These are phyloP conservation scores for Colletotrichum chrysophilum DNA, from an alignment of 2,329 filamentous ascomycete species.

Conservation along the genomic window DNA sequence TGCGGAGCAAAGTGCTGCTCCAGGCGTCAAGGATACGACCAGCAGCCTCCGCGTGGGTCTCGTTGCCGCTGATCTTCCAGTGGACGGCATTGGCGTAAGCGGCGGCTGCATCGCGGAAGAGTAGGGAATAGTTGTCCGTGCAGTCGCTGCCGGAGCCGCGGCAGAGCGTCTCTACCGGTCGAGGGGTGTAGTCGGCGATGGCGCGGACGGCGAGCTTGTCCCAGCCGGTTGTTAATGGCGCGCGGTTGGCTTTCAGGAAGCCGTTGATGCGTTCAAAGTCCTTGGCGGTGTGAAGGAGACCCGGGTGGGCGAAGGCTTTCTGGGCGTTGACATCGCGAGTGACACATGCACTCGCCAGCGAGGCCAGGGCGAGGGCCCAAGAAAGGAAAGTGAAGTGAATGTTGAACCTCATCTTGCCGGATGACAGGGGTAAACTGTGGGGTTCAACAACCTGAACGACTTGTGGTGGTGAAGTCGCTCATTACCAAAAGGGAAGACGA, in stretches of 20 bases:
- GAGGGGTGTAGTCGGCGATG: constrained; percentile 31
- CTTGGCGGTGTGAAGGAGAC: constrained; percentile 35
- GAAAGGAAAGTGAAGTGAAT: background rate
- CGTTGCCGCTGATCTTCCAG: constrained; percentile 44
- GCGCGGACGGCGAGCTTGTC: constrained; percentile 36
- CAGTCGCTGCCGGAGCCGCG: constrained; percentile 27
- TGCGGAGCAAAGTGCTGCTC: constrained; percentile 34
- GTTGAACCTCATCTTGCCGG: background rate
- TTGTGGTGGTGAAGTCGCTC: background rate
- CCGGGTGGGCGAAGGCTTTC: background rate
- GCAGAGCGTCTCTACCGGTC: constrained; percentile 34
- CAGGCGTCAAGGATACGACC: constrained; percentile 42
- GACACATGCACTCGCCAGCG: background rate
- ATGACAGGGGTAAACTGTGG: background rate
- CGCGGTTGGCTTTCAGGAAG: constrained; percentile 33
- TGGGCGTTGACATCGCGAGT: background rate
- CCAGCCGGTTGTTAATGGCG: constrained; percentile 37
- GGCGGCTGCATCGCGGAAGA: constrained; percentile 44
- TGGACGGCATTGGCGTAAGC: constrained; percentile 43
- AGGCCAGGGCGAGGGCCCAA: background rate
- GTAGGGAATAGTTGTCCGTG: constrained; percentile 37
- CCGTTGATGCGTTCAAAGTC: constrained; percentile 45
- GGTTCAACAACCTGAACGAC: background rate
- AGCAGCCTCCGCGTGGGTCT: constrained; percentile 39
- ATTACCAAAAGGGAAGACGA: background rate